phyloP scores from a whole-genome alignment of 805 yeast genomes.

The Candida silvatica region DNA sequence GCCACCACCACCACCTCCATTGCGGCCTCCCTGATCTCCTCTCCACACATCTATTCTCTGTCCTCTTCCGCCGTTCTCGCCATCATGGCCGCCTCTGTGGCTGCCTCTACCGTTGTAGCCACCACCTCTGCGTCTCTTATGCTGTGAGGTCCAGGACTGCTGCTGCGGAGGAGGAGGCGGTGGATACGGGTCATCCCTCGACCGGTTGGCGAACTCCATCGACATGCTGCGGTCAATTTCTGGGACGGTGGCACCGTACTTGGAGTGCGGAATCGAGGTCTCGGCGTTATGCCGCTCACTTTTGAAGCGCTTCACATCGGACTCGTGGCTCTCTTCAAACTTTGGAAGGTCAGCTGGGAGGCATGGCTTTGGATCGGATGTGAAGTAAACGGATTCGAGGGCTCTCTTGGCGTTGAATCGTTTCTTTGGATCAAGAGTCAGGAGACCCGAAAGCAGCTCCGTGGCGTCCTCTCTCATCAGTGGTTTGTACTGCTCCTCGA shows the following conservation, averaged over 20 bases:
- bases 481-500: constrained; percentile 41
- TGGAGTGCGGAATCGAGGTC: constrained; percentile 7
- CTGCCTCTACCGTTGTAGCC: neutral
- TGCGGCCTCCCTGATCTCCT: no score
- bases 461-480: constrained; percentile 33
- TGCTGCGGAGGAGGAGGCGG: neutral
- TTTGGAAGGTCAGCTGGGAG: constrained; percentile 45
- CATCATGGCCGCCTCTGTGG: neutral
- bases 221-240: no score
- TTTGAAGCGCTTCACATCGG: constrained; percentile 58
- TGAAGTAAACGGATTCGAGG: constrained; percentile 60
- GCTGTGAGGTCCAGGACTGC: constrained; percentile 2
- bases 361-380: constrained; percentile 56
- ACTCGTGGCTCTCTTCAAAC: constrained; percentile 84
- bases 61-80: no score
- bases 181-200: no score
- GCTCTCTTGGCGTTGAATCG: constrained; percentile 80
- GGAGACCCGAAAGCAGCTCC: constrained; percentile 48
- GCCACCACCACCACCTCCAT: constrained; percentile 1
- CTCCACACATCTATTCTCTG: no score
- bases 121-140: neutral
- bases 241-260: constrained; percentile 5
- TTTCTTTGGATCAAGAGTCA: constrained; percentile 60
- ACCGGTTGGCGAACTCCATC: no score
- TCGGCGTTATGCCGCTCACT: constrained; percentile 20